Base-by-base conservation (phyloP, 257 asterid species). In the Handroanthus guayacan region DNA sequence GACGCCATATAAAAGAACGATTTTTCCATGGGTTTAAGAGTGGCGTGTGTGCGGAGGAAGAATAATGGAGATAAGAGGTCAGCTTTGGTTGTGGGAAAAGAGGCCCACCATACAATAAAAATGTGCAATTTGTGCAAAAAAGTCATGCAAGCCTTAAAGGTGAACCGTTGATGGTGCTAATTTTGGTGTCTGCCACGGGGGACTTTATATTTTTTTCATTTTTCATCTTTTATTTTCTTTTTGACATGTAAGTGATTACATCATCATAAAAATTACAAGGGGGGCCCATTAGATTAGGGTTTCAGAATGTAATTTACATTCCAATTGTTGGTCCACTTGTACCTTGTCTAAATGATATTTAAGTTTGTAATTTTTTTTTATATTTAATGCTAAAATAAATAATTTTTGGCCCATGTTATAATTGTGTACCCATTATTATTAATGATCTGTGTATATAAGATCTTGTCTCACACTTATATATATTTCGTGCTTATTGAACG, bases 131-230 rank as follows among this genome's bases (percentile, higher is more conserved):
- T 43, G 67, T 54, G 80, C 34, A 47, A 62, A 3, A 58, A 80
- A 69, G 77, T 75, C 84, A 8, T 79, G 65, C 31, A 47, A 71
- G 68, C 72, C 74, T 64, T 66, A n/a, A 77, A 80, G 62, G n/a
- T 79, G 66, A 78, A 73, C 89, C 94, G 83, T 86, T 70, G 82
- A 82, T 85, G 84, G 94, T 87, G 94, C 82, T 60, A 70, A 39
- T 74, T 81, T 56, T 85, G 74, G 82, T 86, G 88, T 79, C 86
- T 54, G 80, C 80, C 82, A 81, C 80, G 85, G 58, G 77, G 47
- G n/a, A 31, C 57, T 48, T 25, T 11, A 13, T 16, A 11, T 8
- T 9, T 78, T 8, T 20, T 57, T 34, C n/a, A 7, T 39, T 48
- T 25, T 11, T 11, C 5, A 5, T 13, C 9, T 78, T 8, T 25